Percentiles rank a stretch among this genome's conserved stretches.
phyloP scores from a whole-genome alignment of 306 rosid genomes.

The Psophocarpus tetragonolobus region DNA sequence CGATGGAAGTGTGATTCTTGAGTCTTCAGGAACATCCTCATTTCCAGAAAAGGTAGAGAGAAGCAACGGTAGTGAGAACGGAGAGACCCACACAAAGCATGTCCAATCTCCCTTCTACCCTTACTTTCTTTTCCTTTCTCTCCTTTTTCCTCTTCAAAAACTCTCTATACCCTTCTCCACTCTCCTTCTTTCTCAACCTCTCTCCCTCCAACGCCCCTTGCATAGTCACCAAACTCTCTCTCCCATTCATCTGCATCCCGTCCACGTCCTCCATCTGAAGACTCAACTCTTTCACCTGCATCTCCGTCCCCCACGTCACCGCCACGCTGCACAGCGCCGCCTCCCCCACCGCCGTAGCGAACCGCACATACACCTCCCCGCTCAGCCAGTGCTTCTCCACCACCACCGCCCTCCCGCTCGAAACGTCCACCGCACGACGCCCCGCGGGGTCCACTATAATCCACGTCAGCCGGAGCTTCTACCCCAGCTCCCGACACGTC shows the following conservation, averaged over 20 bases:
- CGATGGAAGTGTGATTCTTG: too few species aligned
- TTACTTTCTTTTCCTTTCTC: slow-evolving; percentile 48
- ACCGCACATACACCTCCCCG: slow-evolving; percentile 65
- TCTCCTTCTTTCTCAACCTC: slow-evolving; percentile 21
- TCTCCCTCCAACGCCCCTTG: slow-evolving; percentile 47
- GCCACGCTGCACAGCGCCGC: slow-evolving; percentile 44
- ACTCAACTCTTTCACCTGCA: slow-evolving; percentile 65
- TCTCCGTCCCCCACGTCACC: slow-evolving; percentile 51
- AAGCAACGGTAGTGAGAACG: slow-evolving; percentile 23
- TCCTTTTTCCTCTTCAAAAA: slow-evolving; percentile 46
- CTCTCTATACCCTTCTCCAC: slow-evolving; percentile 23
- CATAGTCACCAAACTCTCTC: slow-evolving; percentile 69
- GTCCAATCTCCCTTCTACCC: slow-evolving; percentile 66
- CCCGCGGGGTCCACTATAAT: slow-evolving; percentile 55
- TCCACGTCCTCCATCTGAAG: slow-evolving; percentile 80
- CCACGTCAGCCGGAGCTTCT: slow-evolving; percentile 63
- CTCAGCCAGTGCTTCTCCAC: slow-evolving; percentile 73
- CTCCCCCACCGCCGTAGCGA: slow-evolving; percentile 48
- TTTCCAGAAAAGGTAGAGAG: slow-evolving; percentile 32
- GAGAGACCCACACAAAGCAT: slow-evolving; percentile 50
- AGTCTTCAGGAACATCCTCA: too few species aligned
- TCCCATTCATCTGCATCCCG: slow-evolving; percentile 58
- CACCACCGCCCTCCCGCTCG: slow-evolving; percentile 58
- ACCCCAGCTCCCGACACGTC: slow-evolving; percentile 39
- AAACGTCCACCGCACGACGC: slow-evolving; percentile 63